These are phyloP conservation scores for Mycosphaerella arachidis DNA, from an alignment of 2,329 filamentous ascomycete genomes.

Conservation along the genomic window DNA sequence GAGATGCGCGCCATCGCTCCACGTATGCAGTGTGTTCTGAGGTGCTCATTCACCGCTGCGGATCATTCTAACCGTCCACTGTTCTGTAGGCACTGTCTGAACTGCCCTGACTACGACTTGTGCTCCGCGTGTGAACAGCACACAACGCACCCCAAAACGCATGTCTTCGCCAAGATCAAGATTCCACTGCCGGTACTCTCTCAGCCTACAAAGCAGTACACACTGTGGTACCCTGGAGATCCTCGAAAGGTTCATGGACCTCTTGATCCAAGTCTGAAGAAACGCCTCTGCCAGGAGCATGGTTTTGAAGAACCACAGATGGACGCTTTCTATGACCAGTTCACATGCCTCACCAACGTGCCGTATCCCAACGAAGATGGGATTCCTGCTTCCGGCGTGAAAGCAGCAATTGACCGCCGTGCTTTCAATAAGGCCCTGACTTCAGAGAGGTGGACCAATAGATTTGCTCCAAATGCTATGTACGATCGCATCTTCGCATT, in stretches of 20 bases:
- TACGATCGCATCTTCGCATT: conserved; percentile 96
- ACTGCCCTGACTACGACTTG: conserved; percentile 92
- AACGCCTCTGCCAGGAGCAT: conserved; percentile 49
- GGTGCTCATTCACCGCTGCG: too few relatives aligned
- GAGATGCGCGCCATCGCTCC: not conserved
- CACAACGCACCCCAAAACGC: conserved; percentile 70
- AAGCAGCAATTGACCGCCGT: conserved; percentile 81
- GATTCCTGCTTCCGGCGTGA: conserved; percentile 59
- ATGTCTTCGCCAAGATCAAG: conserved; percentile 94
- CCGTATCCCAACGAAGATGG: conserved; percentile 68
- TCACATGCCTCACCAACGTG: conserved; percentile 85
- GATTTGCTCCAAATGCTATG: conserved; percentile 78
- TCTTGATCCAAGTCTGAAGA: conserved; percentile 64
- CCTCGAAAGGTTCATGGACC: conserved; percentile 65
- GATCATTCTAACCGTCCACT: not conserved
- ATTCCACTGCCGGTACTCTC: conserved; percentile 83
- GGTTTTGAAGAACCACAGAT: conserved; percentile 74
- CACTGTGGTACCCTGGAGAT: conserved; percentile 84
- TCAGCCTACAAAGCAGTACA: conserved; percentile 69
- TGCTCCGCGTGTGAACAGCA: conserved; percentile 81
- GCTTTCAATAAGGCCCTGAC: conserved; percentile 91
- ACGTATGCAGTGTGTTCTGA: too few relatives aligned
- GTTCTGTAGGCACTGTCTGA: conserved; percentile 65
- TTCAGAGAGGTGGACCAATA: conserved; percentile 54
- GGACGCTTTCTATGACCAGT: conserved; percentile 94